A percentile compares a stretch with the other conserved stretches of the same genome.
Evolutionary conservation across 805 yeast genomes (phyloP).

Genomic region (Candida nemodendra): DNA sequence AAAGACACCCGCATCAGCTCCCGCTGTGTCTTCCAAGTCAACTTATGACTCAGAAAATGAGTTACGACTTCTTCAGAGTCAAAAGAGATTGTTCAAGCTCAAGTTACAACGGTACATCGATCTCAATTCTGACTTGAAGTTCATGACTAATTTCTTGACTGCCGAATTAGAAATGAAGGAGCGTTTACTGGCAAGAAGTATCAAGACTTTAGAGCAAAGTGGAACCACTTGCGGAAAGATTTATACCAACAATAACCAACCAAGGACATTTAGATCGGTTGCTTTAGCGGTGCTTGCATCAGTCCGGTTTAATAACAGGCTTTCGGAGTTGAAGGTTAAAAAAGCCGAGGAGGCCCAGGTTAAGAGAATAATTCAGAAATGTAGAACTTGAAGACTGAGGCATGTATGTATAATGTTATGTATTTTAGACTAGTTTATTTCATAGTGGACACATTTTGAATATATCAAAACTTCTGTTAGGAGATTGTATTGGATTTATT

Average conservation of each 20-base stretch:
- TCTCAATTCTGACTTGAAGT: slow-evolving; percentile 35
- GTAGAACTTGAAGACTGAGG: background rate
- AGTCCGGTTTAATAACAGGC: slow-evolving; percentile 36
- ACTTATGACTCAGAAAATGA: slow-evolving; percentile 4
- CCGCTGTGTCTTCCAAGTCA: background rate
- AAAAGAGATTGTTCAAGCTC: slow-evolving; percentile 45
- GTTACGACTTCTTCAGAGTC: slow-evolving; percentile 34
- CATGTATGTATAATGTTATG: too few relatives aligned
- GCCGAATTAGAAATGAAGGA: slow-evolving; percentile 28
- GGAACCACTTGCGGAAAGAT: slow-evolving; percentile 3
- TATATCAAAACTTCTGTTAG: too few relatives aligned
- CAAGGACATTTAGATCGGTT: slow-evolving; percentile 26
- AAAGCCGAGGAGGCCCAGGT: slow-evolving; percentile 15
- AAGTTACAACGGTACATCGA: slow-evolving; percentile 45
- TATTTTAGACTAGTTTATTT: too few relatives aligned
- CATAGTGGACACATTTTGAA: too few relatives aligned
- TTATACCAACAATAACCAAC: slow-evolving; percentile 8
- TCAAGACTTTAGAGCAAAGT: slow-evolving; percentile 24
- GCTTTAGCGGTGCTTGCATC: slow-evolving; percentile 38
- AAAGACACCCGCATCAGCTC: slow-evolving; percentile 4
- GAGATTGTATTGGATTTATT: too few relatives aligned
- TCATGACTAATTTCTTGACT: slow-evolving; percentile 32
- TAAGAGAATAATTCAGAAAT: slow-evolving; percentile 17
- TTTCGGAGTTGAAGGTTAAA: slow-evolving; percentile 21
- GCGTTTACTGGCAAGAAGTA: slow-evolving; percentile 24